These are phyloP conservation scores for Trichoderma cornu-damae DNA, from an alignment of 2,329 filamentous ascomycete genomes.

Conservation along the genomic window DNA sequence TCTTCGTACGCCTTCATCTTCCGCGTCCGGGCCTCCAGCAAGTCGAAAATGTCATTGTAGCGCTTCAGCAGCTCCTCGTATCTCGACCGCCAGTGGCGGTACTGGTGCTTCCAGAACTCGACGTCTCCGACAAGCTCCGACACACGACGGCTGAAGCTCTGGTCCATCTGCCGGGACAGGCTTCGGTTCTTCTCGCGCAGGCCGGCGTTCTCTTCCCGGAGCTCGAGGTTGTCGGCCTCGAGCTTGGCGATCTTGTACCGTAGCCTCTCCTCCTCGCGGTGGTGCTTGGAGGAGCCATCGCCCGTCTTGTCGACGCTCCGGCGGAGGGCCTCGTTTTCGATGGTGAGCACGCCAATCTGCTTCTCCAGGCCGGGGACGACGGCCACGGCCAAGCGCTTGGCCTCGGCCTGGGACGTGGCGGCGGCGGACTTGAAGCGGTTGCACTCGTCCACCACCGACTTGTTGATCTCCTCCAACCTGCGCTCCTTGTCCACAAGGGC, in stretches of 20 bases:
- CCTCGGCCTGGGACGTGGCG: conserved; percentile 33
- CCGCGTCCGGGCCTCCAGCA: conserved; percentile 29
- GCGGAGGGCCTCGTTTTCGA: conserved; percentile 39
- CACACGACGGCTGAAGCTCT: conserved; percentile 30
- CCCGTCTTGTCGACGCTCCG: conserved; percentile 33
- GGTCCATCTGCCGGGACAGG: conserved; percentile 32
- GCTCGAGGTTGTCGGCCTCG: conserved; percentile 33
- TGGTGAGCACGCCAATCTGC: conserved; percentile 34
- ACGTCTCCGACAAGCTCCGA: conserved; percentile 32
- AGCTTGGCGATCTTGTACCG: conserved; percentile 33
- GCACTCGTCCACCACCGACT: conserved; percentile 31
- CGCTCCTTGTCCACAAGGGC: conserved; percentile 35
- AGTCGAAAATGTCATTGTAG: conserved; percentile 28
- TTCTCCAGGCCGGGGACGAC: conserved; percentile 35
- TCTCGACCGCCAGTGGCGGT: conserved; percentile 30
- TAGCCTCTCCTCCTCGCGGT: conserved; percentile 32
- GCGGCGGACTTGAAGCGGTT: conserved; percentile 35
- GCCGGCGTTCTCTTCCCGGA: conserved; percentile 34
- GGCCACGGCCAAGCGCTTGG: conserved; percentile 30
- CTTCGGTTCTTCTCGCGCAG: conserved; percentile 34
- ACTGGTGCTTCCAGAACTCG: conserved; percentile 34
- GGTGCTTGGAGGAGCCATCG: conserved; percentile 29
- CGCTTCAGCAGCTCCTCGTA: conserved; percentile 27
- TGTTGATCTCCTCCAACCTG: conserved; percentile 34
- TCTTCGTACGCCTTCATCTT: conserved; percentile 35